Base-by-base conservation (phyloP, 2,329 filamentous ascomycete species). In the Exophiala dermatitidis region DNA sequence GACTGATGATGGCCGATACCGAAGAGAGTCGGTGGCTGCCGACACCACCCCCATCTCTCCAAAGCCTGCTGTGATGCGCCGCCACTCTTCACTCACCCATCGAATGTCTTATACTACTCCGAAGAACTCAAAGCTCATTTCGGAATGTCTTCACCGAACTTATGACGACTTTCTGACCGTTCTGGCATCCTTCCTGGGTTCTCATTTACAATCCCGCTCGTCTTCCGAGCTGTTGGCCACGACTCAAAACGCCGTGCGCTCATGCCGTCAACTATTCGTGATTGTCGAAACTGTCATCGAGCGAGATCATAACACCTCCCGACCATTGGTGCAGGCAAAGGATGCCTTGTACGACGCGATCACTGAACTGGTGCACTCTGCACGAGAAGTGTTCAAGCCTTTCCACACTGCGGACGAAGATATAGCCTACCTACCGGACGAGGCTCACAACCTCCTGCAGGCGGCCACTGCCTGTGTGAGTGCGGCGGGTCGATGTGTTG, bases 181-280 rank as follows among this genome's bases (percentile, higher is more conserved):
- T 65, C 81, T 98, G 48, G 91, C 88, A 47, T 94, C 89, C 3
- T 95, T 97, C 68, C 91, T 97, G 67, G 93, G 93, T 10, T 78
- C 96, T 52, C 89, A 96, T 69, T 77, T 96, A 56, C 90, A 96
- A 67, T 93, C 90, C n/a, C 85, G 93, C 58, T 93, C 90, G 5
- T 85, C 89, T 5, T 82, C 86, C 1, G 90, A 95, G 67, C 77
- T 97, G 46, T 82, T 90, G 32, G 73, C 84, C 7, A 90, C 88
- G 10, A 91, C 94, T 45, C 85, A 88, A 66, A 85, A 91, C 67
- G 88, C 90, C 5, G 87, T 90, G 6, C 78, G 82, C 5, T 90
- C 90, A 2, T 94, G 90, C 59, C 84, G 85, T 44, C 82, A 85
- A 60, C 77, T 97, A 46, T 76, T 96, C 47, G 78, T 82, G 10